Evolutionary conservation across 805 yeast genomes (phyloP).

Genomic region (Hanseniaspora guilliermondii): DNA sequence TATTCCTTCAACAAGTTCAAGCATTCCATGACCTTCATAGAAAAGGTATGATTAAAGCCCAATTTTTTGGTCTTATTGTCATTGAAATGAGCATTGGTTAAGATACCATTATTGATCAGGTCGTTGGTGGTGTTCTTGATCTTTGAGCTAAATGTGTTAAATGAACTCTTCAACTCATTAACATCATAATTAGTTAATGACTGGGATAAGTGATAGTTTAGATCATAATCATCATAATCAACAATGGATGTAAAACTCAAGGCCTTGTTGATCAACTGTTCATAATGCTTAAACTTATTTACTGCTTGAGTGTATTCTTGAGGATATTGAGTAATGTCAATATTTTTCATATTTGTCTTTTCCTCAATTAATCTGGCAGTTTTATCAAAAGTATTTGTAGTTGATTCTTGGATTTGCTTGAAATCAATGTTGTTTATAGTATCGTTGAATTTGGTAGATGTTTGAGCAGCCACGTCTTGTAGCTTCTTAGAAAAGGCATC

Average conservation of each 20-base stretch:
- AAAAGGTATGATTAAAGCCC: conserved; percentile 12
- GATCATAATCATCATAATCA: conserved; percentile 10
- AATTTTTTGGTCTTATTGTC: neutral
- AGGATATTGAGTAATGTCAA: conserved; percentile 71
- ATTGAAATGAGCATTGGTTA: conserved; percentile 11
- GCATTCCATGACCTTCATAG: conserved; percentile 4
- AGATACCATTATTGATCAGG: conserved; percentile 10
- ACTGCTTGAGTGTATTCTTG: conserved; percentile 59
- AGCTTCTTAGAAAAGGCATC: conserved; percentile 24
- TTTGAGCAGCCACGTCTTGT: conserved; percentile 21
- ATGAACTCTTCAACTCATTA: conserved; percentile 8
- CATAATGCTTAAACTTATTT: conserved; percentile 27
- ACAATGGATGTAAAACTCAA: conserved; percentile 6
- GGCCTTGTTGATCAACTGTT: conserved; percentile 21
- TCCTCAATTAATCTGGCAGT: conserved; percentile 72
- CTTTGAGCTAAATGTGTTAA: conserved; percentile 1
- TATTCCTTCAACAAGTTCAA: conserved; percentile 14
- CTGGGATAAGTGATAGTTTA: conserved; percentile 1
- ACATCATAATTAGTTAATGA: conserved; percentile 7
- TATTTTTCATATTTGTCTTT: conserved; percentile 58
- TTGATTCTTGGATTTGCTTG: conserved; percentile 37
- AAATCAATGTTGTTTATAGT: conserved; percentile 25
- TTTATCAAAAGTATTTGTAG: conserved; percentile 65
- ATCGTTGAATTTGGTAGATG: conserved; percentile 15
- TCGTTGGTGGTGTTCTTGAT: conserved; percentile 9